phyloP scores from a whole-genome alignment of 2,329 filamentous ascomycete species.

The Fusarium armeniacum region DNA sequence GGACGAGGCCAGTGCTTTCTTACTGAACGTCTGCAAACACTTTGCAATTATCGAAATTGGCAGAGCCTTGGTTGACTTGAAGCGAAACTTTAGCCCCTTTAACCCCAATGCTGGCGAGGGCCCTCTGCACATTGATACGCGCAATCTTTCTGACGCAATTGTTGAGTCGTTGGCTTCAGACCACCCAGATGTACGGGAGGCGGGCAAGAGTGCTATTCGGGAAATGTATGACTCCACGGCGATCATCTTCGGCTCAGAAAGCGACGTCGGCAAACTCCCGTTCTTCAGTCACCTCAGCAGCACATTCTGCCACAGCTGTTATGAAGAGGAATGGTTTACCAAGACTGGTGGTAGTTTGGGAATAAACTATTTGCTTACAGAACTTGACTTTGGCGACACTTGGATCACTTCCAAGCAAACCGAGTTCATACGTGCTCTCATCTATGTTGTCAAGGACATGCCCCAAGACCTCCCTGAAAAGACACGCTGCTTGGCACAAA shows the following conservation, averaged over 20 bases:
- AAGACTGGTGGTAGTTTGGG: slow-evolving; percentile 94
- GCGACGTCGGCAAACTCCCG: slow-evolving; percentile 79
- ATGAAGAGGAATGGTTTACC: slow-evolving; percentile 98
- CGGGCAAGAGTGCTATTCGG: slow-evolving; percentile 82
- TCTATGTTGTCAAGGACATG: slow-evolving; percentile 99
- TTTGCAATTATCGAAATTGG: slow-evolving; percentile 93
- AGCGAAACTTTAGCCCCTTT: slow-evolving; percentile 83
- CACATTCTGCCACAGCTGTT: slow-evolving; percentile 93
- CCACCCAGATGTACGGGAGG: slow-evolving; percentile 81
- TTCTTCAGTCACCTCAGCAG: slow-evolving; percentile 88
- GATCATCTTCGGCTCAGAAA: slow-evolving; percentile 82
- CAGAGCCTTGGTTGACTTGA: slow-evolving; percentile 82
- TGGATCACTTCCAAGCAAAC: slow-evolving; percentile 88
- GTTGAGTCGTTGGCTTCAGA: slow-evolving; percentile 93
- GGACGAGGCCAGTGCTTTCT: slow-evolving; percentile 79
- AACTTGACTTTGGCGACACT: slow-evolving; percentile 83
- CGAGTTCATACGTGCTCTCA: slow-evolving; percentile 90
- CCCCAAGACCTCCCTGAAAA: slow-evolving; percentile 92
- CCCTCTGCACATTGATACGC: slow-evolving; percentile 86
- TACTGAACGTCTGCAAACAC: slow-evolving; percentile 87
- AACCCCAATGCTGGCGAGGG: slow-evolving; percentile 90
- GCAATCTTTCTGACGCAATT: slow-evolving; percentile 88
- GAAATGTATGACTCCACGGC: slow-evolving; percentile 82
- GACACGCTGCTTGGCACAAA: slow-evolving; percentile 85
- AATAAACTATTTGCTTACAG: slow-evolving; percentile 88